Evolutionary conservation across 2,329 filamentous ascomycete species (phyloP).

Genomic region (Pseudocercospora fijiensis): DNA sequence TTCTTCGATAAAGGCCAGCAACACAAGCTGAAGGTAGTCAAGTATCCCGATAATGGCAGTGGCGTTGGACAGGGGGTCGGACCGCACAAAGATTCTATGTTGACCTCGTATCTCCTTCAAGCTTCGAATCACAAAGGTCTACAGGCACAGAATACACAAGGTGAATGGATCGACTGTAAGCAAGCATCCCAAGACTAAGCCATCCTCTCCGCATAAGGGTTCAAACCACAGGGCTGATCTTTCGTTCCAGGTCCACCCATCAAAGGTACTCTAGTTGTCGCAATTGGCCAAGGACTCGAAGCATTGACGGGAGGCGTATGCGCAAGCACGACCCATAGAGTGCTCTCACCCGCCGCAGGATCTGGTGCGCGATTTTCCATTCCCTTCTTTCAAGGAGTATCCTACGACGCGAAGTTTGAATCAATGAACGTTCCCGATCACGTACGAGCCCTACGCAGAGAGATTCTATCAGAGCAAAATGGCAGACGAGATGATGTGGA

Average conservation of each 20-base stretch:
- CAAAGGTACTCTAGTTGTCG: slow-evolving; percentile 75
- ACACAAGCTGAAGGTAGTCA: slow-evolving; percentile 86
- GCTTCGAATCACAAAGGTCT: slow-evolving; percentile 72
- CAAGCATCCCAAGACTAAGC: slow-evolving; percentile 1
- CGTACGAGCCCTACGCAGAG: slow-evolving; percentile 61
- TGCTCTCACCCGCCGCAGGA: slow-evolving; percentile 70
- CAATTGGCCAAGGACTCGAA: slow-evolving; percentile 83
- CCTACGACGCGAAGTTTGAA: slow-evolving; percentile 75
- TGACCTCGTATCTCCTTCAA: slow-evolving; percentile 78
- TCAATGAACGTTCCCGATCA: slow-evolving; percentile 68
- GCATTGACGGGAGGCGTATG: slow-evolving; percentile 81
- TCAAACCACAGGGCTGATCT: slow-evolving; percentile 7
- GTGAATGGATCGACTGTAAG: slow-evolving; percentile 74
- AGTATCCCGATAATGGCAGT: slow-evolving; percentile 70
- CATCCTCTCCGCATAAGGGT: background rate
- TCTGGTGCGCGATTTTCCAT: slow-evolving; percentile 73
- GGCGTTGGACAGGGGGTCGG: slow-evolving; percentile 63
- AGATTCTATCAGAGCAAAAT: slow-evolving; percentile 58
- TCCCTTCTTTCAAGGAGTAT: slow-evolving; percentile 86
- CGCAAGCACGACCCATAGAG: slow-evolving; percentile 76
- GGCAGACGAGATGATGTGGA: slow-evolving; percentile 69
- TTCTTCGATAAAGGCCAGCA: slow-evolving; percentile 73
- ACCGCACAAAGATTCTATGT: slow-evolving; percentile 82
- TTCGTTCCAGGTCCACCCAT: slow-evolving; percentile 56
- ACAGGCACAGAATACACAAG: slow-evolving; percentile 77